Conservation (phyloP, 352 stramenopile species). For the Phytophthora quininea region DNA sequence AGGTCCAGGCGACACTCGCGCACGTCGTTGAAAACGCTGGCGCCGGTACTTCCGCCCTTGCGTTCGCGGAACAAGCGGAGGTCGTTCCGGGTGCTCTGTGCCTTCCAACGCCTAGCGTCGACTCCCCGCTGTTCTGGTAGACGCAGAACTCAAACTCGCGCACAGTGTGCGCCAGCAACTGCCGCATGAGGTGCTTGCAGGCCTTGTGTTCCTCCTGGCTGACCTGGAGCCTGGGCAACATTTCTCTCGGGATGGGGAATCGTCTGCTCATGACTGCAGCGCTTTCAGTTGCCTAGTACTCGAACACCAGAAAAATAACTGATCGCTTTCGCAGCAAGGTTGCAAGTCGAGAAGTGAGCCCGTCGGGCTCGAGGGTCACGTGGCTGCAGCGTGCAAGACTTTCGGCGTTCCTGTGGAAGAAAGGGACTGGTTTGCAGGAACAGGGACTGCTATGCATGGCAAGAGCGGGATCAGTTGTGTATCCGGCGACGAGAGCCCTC, state of each 20-base stretch:
- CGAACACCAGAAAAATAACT: neutral
- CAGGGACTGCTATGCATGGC: conserved; percentile 15
- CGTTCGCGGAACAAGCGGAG: conserved; percentile 55
- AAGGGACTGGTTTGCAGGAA: conserved; percentile 5
- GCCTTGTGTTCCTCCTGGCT: conserved; percentile 34
- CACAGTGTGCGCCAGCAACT: conserved; percentile 46
- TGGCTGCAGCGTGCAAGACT: conserved; percentile 1
- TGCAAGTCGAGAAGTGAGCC: conserved; percentile 35
- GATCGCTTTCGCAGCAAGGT: conserved; percentile 3
- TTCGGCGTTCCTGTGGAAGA: conserved; percentile 10
- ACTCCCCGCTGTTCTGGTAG: conserved; percentile 41
- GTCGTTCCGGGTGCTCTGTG: conserved; percentile 43
- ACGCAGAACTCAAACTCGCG: conserved; percentile 54
- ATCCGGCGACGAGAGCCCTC: conserved; percentile 22
- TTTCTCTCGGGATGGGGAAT: conserved; percentile 51
- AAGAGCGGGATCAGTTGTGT: conserved; percentile 25
- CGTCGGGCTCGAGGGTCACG: neutral
- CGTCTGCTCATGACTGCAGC: conserved; percentile 29
- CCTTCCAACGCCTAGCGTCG: conserved; percentile 49
- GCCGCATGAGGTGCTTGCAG: conserved; percentile 43
- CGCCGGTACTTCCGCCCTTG: conserved; percentile 29
- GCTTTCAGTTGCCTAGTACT: conserved; percentile 2
- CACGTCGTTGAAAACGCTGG: conserved; percentile 28
- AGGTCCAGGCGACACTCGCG: conserved; percentile 39
- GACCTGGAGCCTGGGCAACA: conserved; percentile 42